These are phyloP conservation scores for Echeveria elegans DNA, from an alignment of 164 flowering plant genomes.

Conservation along the genomic window DNA sequence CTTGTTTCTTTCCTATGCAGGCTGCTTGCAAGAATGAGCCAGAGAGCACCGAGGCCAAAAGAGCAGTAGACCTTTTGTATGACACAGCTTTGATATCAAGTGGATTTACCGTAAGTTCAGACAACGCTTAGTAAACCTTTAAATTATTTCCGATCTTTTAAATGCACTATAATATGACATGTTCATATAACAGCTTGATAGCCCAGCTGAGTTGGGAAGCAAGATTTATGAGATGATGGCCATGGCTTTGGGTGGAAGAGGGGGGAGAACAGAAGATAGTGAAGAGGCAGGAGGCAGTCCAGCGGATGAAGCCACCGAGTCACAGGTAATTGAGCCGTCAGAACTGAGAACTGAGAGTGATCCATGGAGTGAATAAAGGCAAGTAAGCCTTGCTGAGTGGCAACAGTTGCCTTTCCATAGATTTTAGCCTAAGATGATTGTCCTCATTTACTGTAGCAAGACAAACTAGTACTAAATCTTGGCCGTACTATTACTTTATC, in stretches of 20 bases:
- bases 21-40: slow-evolving; percentile 93
- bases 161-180: too few relatives aligned
- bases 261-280: slow-evolving; percentile 70
- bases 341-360: slow-evolving; percentile 69
- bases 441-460: too few relatives aligned
- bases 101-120: slow-evolving; percentile 68
- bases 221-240: slow-evolving; percentile 98
- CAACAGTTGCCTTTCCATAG: too few relatives aligned
- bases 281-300: slow-evolving; percentile 20
- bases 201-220: slow-evolving; percentile 88
- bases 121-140: neutral
- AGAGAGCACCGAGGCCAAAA: slow-evolving; percentile 65
- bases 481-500: too few relatives aligned
- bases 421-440: too few relatives aligned
- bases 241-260: slow-evolving; percentile 84
- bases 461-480: too few relatives aligned
- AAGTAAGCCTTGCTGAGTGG: too few relatives aligned
- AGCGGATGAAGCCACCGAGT: slow-evolving; percentile 22
- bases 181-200: slow-evolving; percentile 61
- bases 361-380: slow-evolving; percentile 50
- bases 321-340: slow-evolving; percentile 68
- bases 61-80: slow-evolving; percentile 79
- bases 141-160: too few relatives aligned
- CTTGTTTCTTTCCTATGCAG: slow-evolving; percentile 13
- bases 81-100: slow-evolving; percentile 95